Evolutionary conservation across 768 basidiomycete genomes (phyloP), one percentile per base, ranked within the genome.

Genomic region (Tulasnella sp.): DNA sequence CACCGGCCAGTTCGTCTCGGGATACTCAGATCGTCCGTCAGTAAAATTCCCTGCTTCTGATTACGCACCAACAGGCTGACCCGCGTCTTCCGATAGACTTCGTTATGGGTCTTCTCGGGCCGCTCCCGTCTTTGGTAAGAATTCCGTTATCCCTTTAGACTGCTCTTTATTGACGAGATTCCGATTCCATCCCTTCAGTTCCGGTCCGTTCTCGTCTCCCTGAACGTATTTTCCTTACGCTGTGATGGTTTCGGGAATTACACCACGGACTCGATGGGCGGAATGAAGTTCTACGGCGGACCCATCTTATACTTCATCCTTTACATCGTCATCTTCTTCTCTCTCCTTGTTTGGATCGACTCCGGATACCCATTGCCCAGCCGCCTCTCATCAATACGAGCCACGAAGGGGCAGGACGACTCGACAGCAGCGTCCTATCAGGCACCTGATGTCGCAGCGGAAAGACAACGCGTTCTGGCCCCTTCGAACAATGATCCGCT

Each of bases 141-240:
- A 87, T 5, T 70, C 61, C 69, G 39, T 11, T 42, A 26, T 23
- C 9, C 39, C n/a, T 48, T 75, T 46, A 16, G 46, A 46, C 32
- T 51, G 42, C 20, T 3, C 37, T 44, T 23, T 23, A 7, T 11
- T 7, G 35, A n/a, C 2, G 2, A 3, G 9, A 13, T 71, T n/a
- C 18, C 35, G 69, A 42, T 20, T 20, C 74, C 20, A 16, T 20
- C 73, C 51, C 74, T n/a, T 29, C 9, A 92, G 92, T 82, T 89
- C 57, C 88, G 93, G 61, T 89, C 92, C 0, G 88, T 88, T 3
- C 86, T 95, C 26, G 88, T 95, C n/a, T 92, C 93, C 0, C 86
- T 92, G 80, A 93, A 94, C 81, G 83, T 93, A 3, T 95, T 94
- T 83, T 90, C 90, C 16, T 84, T 94, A 3, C 87, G 93, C 3